Base-by-base conservation (phyloP, 306 rosid genomes). In the Senna tora region DNA sequence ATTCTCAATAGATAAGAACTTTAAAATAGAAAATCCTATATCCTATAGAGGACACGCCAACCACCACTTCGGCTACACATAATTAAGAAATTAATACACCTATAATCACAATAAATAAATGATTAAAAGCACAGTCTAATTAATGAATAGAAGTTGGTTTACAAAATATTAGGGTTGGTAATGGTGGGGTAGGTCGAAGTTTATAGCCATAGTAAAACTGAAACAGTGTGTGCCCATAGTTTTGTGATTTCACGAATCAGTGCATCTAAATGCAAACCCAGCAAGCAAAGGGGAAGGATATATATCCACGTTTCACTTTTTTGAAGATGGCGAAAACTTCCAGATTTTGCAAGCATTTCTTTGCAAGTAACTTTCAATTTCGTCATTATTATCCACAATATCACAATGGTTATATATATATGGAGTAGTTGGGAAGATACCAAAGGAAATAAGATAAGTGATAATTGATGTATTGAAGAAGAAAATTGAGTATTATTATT, bases 201-300 rank as follows among this genome's bases (percentile, higher is more conserved):
- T 25, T 17, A 25, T 13, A 32, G 10, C 13, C 38, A 25, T 13
- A 32, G 10, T 43, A 10, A 47, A 7, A 39, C 0, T 39, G 30
- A 39, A n/a, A 3, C 65, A n/a, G 43, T 20, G 43, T 33, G 65
- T 59, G 65, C 65, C 65, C 65, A 16, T 59, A 22, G 65, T 59
- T 59, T 59, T 4, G 12, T 58, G 39, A 2, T 2, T 57, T 59
- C 15, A 9, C 46, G 8, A 33, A n/a, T 59, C 22, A 34, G 15
- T 39, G 9, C 65, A 33, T 34, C 7, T 17, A 16, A 1, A 6
- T 42, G 42, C 12, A 58, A 58, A 58, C 5, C 10, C 14, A 21
- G 45, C 2, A 3, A n/a, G 5, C 0, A 3, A 25, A 25, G 30
- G 30, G 3, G 30, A 25, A 25, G 30, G 30, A 25, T 25, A 33